These are phyloP conservation scores for Penicillium verhagenii DNA, from an alignment of 495 filamentous ascomycete genomes.

Conservation along the genomic window DNA sequence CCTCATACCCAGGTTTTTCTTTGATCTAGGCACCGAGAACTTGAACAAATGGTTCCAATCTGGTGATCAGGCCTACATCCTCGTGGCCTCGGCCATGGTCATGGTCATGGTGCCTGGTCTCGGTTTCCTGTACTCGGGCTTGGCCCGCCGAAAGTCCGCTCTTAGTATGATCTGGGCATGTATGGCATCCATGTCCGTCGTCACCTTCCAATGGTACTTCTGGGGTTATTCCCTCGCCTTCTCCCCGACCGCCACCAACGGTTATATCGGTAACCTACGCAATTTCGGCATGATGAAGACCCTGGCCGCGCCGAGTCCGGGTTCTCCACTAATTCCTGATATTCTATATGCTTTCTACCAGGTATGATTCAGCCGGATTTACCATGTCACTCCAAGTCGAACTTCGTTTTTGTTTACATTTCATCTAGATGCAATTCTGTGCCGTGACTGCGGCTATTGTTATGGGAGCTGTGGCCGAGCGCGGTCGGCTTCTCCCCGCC, in stretches of 20 bases:
- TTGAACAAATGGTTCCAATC: conserved; percentile 83
- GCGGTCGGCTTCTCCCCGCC: conserved; percentile 89
- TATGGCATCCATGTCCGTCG: conserved; percentile 62
- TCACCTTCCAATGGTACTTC: conserved; percentile 75
- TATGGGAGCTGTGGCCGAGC: conserved; percentile 88
- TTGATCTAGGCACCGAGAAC: conserved; percentile 60
- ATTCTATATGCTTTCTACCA: conserved; percentile 68
- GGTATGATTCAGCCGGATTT: conserved; percentile 36
- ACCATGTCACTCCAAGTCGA: too few species aligned
- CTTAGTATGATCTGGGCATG: conserved; percentile 71
- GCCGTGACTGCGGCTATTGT: conserved; percentile 90
- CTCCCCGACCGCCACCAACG: conserved; percentile 60
- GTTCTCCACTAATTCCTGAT: conserved; percentile 60
- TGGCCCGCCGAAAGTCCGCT: conserved; percentile 63
- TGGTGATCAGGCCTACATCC: conserved; percentile 83
- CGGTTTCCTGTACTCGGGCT: conserved; percentile 67
- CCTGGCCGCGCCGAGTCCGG: conserved; percentile 60
- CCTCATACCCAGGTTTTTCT: neutral
- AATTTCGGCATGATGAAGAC: conserved; percentile 68
- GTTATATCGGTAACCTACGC: conserved; percentile 64
- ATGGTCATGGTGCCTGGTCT: conserved; percentile 83
- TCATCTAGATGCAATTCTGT: conserved; percentile 86
- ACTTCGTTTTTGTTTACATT: neutral
- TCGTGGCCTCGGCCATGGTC: conserved; percentile 91
- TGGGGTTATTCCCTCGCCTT: conserved; percentile 75